Base-by-base conservation (phyloP, 2,329 filamentous ascomycete species). In the Endoconidiophora laricicola region DNA sequence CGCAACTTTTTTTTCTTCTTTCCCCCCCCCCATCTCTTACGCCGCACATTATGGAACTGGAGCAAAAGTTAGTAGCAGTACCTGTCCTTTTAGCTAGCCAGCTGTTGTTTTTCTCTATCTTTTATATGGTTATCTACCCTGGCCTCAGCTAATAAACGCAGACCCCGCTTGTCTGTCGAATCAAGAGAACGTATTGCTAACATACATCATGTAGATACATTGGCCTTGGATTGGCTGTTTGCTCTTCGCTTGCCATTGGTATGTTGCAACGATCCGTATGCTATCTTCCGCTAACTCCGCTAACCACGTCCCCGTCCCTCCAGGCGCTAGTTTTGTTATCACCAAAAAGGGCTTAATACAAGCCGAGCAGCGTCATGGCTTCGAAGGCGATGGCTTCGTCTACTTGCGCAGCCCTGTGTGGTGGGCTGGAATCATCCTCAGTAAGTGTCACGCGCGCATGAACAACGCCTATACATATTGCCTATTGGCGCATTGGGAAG, bases 311-410 rank as follows among this genome's bases (percentile, higher is more conserved):
- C 12, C 42, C 47, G n/a, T 24, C 46, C 48, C 39, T 53, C 42
- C 58, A 91, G 86, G 87, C 61, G 87, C 86, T 47, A 94, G 88
- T 74, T 98, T 98, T 66, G 90, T 98, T 58, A 95, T 98, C 60
- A 98, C 93, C 44, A 98, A 98, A 70, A 96, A 95, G 83, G 90
- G 90, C 57, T 74, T 98, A 58, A 86, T 88, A 65, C 84, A 94
- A 65, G 86, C 87, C 56, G 86, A 85, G 61, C 82, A 94, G 66
- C 77, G 79, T 59, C 88, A 95, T 68, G 93, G 91, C 44, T 98
- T 96, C 62, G 87, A 95, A 63, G 91, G 93, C 58, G 91, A 96
- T 59, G 91, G 91, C 52, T 98, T 85, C 65, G 81, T 86, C 62
- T 98, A 98, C 66, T 67, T 98, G 52, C 85, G 81, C 63, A 96